These are phyloP conservation scores for Sambucus nigra DNA, from an alignment of 129 eudicot species.

Conservation along the genomic window DNA sequence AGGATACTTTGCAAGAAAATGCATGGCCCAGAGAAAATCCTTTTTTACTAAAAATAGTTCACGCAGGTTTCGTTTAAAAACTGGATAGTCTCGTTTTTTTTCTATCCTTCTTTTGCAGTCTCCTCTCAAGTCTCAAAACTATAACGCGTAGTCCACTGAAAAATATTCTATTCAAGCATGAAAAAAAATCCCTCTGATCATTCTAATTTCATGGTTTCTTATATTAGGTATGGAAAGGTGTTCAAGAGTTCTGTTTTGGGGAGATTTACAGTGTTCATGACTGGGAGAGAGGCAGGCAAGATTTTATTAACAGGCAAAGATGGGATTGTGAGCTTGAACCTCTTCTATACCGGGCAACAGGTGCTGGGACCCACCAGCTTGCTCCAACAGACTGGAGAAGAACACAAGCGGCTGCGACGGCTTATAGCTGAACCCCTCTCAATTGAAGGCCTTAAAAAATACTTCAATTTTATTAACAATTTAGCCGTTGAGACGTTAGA, in stretches of 20 bases:
- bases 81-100: too few relatives aligned
- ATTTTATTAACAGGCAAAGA: constrained; percentile 69
- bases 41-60: too few relatives aligned
- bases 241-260: constrained; percentile 72
- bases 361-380: constrained; percentile 75
- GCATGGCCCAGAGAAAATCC: too few relatives aligned
- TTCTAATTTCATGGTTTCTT: neutral
- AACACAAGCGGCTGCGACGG: constrained; percentile 61
- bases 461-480: constrained; percentile 55
- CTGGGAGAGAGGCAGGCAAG: constrained; percentile 76
- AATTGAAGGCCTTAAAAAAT: constrained; percentile 55
- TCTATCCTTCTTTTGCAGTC: too few relatives aligned
- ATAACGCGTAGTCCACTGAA: too few relatives aligned
- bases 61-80: too few relatives aligned
- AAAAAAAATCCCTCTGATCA: neutral
- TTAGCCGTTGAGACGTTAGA: constrained; percentile 52
- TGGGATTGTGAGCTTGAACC: constrained; percentile 72
- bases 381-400: constrained; percentile 73
- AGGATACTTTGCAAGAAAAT: too few relatives aligned
- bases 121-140: too few relatives aligned
- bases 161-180: neutral
- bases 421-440: constrained; percentile 75
- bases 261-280: constrained; percentile 58
- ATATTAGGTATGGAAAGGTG: constrained; percentile 60
- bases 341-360: constrained; percentile 62